These are phyloP conservation scores for Takakia lepidozioides DNA, from an alignment of 225 moss, liverwort and hornwort genomes.

Conservation along the genomic window DNA sequence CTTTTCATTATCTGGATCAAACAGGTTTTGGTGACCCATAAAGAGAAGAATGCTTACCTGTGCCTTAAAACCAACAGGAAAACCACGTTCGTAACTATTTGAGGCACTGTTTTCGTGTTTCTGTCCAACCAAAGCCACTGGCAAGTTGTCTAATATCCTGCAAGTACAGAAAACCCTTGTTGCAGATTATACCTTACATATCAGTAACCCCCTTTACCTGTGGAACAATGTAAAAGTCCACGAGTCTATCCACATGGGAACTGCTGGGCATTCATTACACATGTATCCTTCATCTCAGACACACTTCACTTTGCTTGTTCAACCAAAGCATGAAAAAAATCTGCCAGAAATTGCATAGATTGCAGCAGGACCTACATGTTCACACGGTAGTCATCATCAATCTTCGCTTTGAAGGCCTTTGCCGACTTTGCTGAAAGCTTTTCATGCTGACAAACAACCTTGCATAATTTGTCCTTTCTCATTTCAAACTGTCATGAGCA, in stretches of 20 bases:
- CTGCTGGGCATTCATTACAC: too few relatives aligned
- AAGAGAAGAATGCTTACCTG: constrained; percentile 22
- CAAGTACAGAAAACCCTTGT: too few relatives aligned
- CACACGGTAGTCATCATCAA: constrained; percentile 71
- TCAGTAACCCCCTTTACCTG: too few relatives aligned
- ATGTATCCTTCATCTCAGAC: background rate
- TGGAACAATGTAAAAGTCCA: too few relatives aligned
- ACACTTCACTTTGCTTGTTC: background rate
- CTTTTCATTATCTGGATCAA: background rate
- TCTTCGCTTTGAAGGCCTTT: constrained; percentile 82
- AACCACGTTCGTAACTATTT: constrained; percentile 65
- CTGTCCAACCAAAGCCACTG: constrained; percentile 48
- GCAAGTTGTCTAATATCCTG: constrained; percentile 93
- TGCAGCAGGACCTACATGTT: constrained; percentile 52
- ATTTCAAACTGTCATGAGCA: constrained; percentile 53
- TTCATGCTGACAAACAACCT: constrained; percentile 49
- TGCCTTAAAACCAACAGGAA: constrained; percentile 55
- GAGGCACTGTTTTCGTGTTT: constrained; percentile 24
- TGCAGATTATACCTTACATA: too few relatives aligned
- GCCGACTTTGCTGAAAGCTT: constrained; percentile 46
- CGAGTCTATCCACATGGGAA: too few relatives aligned
- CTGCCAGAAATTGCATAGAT: background rate
- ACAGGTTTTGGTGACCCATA: background rate
- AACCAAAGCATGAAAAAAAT: background rate
- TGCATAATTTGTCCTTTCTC: constrained; percentile 38